Base-by-base conservation (phyloP, 2,329 filamentous ascomycete species). In the Harringtonia aguacate region DNA sequence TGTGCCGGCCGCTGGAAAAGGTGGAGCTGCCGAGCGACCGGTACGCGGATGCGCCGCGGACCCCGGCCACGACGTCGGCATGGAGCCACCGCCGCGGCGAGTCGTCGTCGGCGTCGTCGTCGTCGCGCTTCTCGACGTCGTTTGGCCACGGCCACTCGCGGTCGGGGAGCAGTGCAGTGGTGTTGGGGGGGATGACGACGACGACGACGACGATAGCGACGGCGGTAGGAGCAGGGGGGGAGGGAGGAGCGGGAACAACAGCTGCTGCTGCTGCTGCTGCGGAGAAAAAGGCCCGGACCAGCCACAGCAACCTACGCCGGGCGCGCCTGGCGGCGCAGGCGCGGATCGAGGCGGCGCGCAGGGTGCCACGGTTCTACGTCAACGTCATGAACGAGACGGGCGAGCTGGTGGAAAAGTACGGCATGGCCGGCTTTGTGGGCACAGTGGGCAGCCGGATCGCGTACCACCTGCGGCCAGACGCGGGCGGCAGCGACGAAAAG, bases 271-370 rank as follows among this genome's bases (percentile, higher is more conserved):
- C 35, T 15, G 14, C 21, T 17, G 31, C 17, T 14, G 8, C 27
- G 6, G 27, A 15, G 15, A 18, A 12, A 10, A 18, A 27, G 30
- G n/a, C n/a, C n/a, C n/a, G n/a, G n/a, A n/a, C n/a, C n/a, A n/a
- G n/a, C n/a, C 29, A 46, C 47, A 48, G 43, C 46, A 65, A 73
- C 50, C 67, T 76, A 15, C 59, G 64, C 43, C 54, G 62, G 18
- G 69, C 80, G 2, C 75, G 83, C 0, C 64, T 79, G 8, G 73
- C 76, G 15, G 84, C 84, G 0, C 83, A 88, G 56, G 61, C 69
- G 0, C 71, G 83, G 1, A 70, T 86, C 20, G 74, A 84, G 31
- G 67, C 70, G 18, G 77, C 79, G 0, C 66, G 70, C 20, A 62
- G 63, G 21, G 54, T 62, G 2, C 76, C 77, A 2, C 66, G 69